Evolutionary conservation across 768 basidiomycete species (phyloP), one percentile per base, ranked within the genome.

Genomic region (Coprinopsis marcescibilis): DNA sequence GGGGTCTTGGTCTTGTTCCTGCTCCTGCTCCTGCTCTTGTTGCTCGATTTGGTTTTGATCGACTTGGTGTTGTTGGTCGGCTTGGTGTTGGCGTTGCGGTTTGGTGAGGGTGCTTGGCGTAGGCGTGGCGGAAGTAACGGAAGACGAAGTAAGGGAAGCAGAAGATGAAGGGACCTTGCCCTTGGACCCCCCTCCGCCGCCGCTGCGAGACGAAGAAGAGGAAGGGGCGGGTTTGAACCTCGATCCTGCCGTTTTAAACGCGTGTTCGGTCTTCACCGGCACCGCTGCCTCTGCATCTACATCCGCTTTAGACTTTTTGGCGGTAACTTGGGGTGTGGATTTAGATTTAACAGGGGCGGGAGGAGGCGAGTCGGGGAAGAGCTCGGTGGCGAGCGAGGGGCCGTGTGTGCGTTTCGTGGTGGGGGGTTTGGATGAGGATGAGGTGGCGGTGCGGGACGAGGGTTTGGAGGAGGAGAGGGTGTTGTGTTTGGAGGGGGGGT

Each of bases 1-100:
- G n/a, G n/a, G n/a, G n/a, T 49, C 37, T 15, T 49, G 33, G 41
- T 42, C 48, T 23, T 12, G 48, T n/a, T 10, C 4, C 26, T 27
- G 26, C 26, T 8, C 11, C 17, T 10, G 6, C 10, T 5, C 6
- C 17, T 40, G 25, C 17, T 43, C 20, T 20, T 40, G 27, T 25
- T 25, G 20, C 33, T 33, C 10, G 29, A 4, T 30, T 32, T 32
- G n/a, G 30, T n/a, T 8, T 8, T n/a, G 30, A 32, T n/a, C 30
- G 30, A 32, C 10, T 8, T 32, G 30, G n/a, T 8, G 30, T 32
- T 32, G 30, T 32, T 32, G 30, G 8, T 32, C 10, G 8, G 8
- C 10, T 32, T 32, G 10, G 10, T 32, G 30, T 32, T 32, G 30
- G 8, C 30, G n/a, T n/a, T n/a, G 30, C n/a, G 30, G 30, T 32